Evolutionary conservation across 768 basidiomycete species (phyloP).

Genomic region (Suillus americanus): DNA sequence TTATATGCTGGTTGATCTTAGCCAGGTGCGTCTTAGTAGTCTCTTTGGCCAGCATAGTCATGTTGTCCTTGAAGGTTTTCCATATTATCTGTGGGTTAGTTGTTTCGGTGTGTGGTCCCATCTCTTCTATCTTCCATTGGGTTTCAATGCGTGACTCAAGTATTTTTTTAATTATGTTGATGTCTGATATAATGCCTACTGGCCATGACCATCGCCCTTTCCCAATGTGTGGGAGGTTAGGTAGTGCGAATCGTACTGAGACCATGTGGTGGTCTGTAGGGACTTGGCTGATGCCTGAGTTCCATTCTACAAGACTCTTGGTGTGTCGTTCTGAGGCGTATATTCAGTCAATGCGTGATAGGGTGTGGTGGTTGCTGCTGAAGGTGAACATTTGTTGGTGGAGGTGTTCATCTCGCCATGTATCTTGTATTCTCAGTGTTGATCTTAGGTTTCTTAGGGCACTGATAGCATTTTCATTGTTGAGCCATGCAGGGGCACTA

Average conservation of each 20-base stretch:
- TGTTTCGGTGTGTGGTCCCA: too few relatives aligned
- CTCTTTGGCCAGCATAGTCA: rapidly evolving
- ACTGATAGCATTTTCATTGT: too few relatives aligned
- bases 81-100: background rate
- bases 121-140: background rate
- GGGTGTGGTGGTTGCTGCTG: background rate
- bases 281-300: background rate
- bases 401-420: background rate
- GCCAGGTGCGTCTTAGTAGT: background rate
- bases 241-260: background rate
- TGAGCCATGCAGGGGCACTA: background rate
- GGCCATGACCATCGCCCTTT: background rate
- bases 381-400: background rate
- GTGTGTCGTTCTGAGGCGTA: background rate
- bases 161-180: background rate
- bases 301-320: background rate
- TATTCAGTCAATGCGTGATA: background rate
- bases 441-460: conserved; percentile 15
- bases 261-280: background rate
- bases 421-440: background rate
- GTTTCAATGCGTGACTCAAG: rapidly evolving
- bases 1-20: background rate
- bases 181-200: rapidly evolving
- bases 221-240: background rate
- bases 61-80: background rate